phyloP scores from a whole-genome alignment of 2,329 filamentous ascomycete genomes.

The Sporothrix curviconia region DNA sequence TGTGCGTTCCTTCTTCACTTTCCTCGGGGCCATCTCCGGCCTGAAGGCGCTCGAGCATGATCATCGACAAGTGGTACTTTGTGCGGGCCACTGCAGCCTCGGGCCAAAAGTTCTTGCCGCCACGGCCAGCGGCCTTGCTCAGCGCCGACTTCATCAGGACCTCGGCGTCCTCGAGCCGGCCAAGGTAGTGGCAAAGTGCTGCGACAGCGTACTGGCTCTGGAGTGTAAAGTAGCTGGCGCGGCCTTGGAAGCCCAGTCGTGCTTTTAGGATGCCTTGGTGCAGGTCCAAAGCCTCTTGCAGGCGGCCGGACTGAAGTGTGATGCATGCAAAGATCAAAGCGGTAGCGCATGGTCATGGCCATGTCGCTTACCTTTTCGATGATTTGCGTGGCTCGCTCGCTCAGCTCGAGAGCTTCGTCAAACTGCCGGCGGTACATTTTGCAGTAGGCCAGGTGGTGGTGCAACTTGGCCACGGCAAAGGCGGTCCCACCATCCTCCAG shows the following conservation, averaged over 20 bases:
- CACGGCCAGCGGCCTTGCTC: conserved; percentile 7
- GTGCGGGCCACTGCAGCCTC: conserved; percentile 17
- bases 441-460: conserved; percentile 19
- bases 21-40: background rate
- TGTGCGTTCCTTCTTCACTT: background rate
- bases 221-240: conserved; percentile 19
- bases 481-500: conserved; percentile 1
- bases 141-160: conserved; percentile 14
- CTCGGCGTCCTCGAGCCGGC: conserved; percentile 17
- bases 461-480: conserved; percentile 18
- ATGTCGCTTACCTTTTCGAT: conserved; percentile 15
- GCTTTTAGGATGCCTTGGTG: conserved; percentile 17
- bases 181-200: conserved; percentile 15
- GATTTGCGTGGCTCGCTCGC: conserved; percentile 9
- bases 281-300: conserved; percentile 12
- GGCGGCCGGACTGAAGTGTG: conserved; percentile 16
- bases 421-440: conserved; percentile 17
- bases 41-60: conserved; percentile 7
- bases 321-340: conserved; percentile 18
- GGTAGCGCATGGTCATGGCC: conserved; percentile 17
- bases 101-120: conserved; percentile 18
- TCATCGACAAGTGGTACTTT: conserved; percentile 18
- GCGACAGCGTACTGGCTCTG: conserved; percentile 19
- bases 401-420: conserved; percentile 10
- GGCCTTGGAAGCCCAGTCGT: conserved; percentile 18